Conservation (phyloP, 2,329 filamentous ascomycete species). For the Xenoacremonium recifei region DNA sequence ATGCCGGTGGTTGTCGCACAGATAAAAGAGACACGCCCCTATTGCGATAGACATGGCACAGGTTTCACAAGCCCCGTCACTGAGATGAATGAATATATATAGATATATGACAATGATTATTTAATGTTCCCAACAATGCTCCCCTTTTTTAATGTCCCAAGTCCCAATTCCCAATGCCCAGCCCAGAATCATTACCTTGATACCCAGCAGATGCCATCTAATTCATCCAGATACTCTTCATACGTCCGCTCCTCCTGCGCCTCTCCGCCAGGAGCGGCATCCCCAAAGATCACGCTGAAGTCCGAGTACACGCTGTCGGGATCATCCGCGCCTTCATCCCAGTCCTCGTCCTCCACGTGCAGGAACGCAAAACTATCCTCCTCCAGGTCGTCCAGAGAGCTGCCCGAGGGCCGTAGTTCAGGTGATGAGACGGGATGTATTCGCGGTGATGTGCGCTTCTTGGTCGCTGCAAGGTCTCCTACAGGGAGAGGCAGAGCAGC, state of each 20-base stretch:
- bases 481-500: slow-evolving; percentile 28
- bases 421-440: slow-evolving; percentile 34
- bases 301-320: slow-evolving; percentile 54
- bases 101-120: too few species aligned
- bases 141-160: slow-evolving; percentile 18
- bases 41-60: too few species aligned
- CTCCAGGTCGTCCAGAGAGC: slow-evolving; percentile 31
- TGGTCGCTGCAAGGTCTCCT: slow-evolving; percentile 22
- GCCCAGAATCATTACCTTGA: slow-evolving; percentile 18
- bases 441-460: slow-evolving; percentile 27
- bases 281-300: slow-evolving; percentile 51
- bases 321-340: slow-evolving; percentile 42
- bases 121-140: slow-evolving; percentile 1
- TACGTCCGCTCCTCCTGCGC: slow-evolving; percentile 42
- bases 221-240: slow-evolving; percentile 55
- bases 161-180: too few species aligned
- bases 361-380: slow-evolving; percentile 52
- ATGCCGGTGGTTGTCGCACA: too few species aligned
- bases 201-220: slow-evolving; percentile 54
- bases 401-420: slow-evolving; percentile 28
- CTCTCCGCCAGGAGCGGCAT: slow-evolving; percentile 18
- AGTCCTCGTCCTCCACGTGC: slow-evolving; percentile 42
- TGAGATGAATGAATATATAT: too few species aligned
- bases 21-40: too few species aligned
- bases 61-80: too few species aligned